Evolutionary conservation across 2,329 filamentous ascomycete genomes (phyloP).

Genomic region (Curvularia spicifera): DNA sequence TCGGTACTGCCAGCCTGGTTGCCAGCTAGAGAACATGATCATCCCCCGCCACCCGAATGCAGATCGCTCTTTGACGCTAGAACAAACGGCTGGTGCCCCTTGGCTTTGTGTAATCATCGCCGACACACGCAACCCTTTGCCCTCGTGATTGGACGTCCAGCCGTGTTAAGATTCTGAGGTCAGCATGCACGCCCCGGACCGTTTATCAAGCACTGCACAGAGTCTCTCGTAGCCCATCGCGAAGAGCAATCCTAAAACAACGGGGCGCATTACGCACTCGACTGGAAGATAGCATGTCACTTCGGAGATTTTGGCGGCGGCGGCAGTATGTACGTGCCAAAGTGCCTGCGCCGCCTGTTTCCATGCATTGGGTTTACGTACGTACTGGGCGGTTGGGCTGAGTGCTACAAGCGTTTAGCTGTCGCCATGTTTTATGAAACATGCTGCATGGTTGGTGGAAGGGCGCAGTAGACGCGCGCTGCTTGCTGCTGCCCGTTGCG

Average conservation of each 20-base stretch:
- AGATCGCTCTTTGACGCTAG: constrained; percentile 34
- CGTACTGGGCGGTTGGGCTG: constrained; percentile 1
- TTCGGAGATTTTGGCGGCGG: constrained; percentile 12
- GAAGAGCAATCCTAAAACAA: not conserved
- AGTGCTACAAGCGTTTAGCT: constrained; percentile 4
- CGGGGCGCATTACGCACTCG: not conserved
- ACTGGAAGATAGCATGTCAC: not conserved
- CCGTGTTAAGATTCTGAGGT: constrained; percentile 14
- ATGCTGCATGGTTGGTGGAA: not conserved
- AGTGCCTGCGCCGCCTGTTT: constrained; percentile 11
- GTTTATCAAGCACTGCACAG: not conserved
- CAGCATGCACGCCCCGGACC: constrained; percentile 14
- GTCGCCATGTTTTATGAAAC: constrained; percentile 11
- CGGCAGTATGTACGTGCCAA: not conserved
- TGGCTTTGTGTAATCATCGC: constrained; percentile 37
- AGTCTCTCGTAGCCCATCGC: not conserved
- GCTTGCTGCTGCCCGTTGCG: too few species aligned
- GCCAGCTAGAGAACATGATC: constrained; percentile 5
- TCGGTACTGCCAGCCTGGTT: not conserved
- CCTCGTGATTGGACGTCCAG: constrained; percentile 17
- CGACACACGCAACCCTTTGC: constrained; percentile 24
- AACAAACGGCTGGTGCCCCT: constrained; percentile 46
- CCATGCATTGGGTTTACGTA: not conserved
- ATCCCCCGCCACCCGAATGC: constrained; percentile 27
- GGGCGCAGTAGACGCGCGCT: constrained; percentile 1